Percentiles rank a stretch among this genome's conserved stretches.
These are phyloP conservation scores for Arachnomyces sp. DNA, from an alignment of 2,329 filamentous ascomycete genomes.

Conservation along the genomic window DNA sequence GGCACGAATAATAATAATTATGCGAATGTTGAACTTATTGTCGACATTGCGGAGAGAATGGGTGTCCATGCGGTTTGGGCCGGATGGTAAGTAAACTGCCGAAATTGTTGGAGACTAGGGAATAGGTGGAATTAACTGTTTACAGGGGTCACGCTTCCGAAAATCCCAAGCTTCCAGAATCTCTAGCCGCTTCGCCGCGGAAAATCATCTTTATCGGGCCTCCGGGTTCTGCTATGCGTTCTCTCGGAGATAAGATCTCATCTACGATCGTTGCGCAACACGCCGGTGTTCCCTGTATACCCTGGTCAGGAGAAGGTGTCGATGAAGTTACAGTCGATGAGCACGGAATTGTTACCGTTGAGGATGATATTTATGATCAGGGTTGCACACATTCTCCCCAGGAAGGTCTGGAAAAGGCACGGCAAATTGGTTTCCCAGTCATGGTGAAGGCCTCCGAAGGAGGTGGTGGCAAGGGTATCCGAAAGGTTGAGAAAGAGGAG, in stretches of 20 bases:
- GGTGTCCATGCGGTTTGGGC: slow-evolving; percentile 98
- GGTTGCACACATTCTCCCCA: slow-evolving; percentile 86
- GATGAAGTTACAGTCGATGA: slow-evolving; percentile 70
- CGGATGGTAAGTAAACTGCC: slow-evolving; percentile 72
- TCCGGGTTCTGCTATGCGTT: slow-evolving; percentile 96
- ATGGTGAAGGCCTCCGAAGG: slow-evolving; percentile 99
- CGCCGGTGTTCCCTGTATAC: slow-evolving; percentile 90
- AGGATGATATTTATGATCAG: slow-evolving; percentile 75
- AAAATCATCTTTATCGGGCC: slow-evolving; percentile 99
- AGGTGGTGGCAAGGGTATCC: slow-evolving; percentile 98
- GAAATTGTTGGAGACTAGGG: no score
- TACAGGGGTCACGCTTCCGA: slow-evolving; percentile 91
- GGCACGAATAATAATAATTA: slow-evolving; percentile 99
- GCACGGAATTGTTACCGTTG: slow-evolving; percentile 84
- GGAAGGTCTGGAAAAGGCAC: slow-evolving; percentile 80
- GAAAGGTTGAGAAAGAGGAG: slow-evolving; percentile 80
- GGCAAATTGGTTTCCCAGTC: slow-evolving; percentile 92
- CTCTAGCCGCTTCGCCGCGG: slow-evolving; percentile 88
- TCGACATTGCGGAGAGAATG: slow-evolving; percentile 97
- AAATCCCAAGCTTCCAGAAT: slow-evolving; percentile 95
- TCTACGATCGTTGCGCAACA: slow-evolving; percentile 99
- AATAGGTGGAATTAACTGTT: no score
- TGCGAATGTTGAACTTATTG: slow-evolving; percentile 97
- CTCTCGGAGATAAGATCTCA: slow-evolving; percentile 98
- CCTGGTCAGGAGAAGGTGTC: slow-evolving; percentile 97